Percentiles rank a stretch among this genome's conserved stretches.
Evolutionary conservation across 768 basidiomycete species (phyloP).

Genomic region (Pisolithus marmoratus): DNA sequence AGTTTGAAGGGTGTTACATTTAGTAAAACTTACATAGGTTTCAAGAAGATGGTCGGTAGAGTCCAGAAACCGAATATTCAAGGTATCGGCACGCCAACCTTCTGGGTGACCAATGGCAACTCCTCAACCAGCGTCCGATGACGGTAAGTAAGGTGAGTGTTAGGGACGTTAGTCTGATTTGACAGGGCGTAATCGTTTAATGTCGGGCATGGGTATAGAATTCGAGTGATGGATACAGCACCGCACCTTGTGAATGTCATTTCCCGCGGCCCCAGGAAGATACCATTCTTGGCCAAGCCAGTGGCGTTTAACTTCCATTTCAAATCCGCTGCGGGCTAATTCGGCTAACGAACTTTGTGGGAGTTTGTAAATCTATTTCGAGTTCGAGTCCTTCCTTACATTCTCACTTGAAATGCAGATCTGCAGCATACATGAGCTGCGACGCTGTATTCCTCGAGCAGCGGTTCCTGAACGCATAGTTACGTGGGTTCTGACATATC

Average conservation of each 20-base stretch:
- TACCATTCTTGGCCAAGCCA: conserved; percentile 96
- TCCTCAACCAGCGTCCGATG: conserved; percentile 87
- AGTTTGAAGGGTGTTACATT: too few relatives aligned
- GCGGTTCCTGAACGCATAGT: conserved; percentile 59
- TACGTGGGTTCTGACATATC: background rate
- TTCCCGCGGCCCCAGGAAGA: conserved; percentile 88
- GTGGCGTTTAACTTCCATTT: conserved; percentile 96
- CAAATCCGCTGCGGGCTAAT: conserved; percentile 96
- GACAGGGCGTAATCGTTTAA: background rate
- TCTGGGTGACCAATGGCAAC: conserved; percentile 56
- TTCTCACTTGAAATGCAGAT: background rate
- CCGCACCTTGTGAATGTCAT: conserved; percentile 89
- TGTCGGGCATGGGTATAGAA: conserved; percentile 3
- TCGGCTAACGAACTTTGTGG: conserved; percentile 93
- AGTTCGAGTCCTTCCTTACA: background rate
- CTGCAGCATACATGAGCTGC: conserved; percentile 79
- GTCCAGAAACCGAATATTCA: background rate
- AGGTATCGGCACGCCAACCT: conserved; percentile 5
- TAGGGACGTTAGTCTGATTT: conserved; percentile 92
- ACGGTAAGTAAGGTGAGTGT: conserved; percentile 86
- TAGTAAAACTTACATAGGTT: background rate
- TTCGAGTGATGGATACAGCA: background rate
- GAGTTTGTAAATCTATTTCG: conserved; percentile 94
- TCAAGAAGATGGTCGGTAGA: background rate
- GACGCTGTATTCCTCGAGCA: conserved; percentile 96